Evolutionary conservation across 345 rosid species (phyloP).

Genomic region (Syzygium oleosum): DNA sequence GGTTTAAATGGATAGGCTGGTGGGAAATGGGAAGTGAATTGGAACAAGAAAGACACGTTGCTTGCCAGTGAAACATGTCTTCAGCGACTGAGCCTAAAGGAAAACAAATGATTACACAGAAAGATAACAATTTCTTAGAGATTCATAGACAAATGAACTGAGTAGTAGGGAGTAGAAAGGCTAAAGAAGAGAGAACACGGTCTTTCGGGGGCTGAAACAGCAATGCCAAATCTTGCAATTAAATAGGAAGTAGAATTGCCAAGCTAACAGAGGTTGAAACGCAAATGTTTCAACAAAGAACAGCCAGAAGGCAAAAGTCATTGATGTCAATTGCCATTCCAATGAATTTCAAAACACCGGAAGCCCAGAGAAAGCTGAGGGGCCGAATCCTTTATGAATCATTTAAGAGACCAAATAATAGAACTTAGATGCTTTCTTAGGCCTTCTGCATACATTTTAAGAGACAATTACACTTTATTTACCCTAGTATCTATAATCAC

Average conservation of each 20-base stretch:
- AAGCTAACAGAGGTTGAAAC: not conserved
- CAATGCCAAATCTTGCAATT: not conserved
- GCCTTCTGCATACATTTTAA: not conserved
- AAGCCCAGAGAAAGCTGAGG: not conserved
- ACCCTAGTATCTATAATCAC: not conserved
- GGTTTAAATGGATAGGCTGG: constrained; percentile 51
- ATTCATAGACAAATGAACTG: not conserved
- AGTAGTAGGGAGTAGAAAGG: not conserved
- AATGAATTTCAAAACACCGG: not conserved
- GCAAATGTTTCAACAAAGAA: not conserved
- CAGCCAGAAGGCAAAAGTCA: not conserved
- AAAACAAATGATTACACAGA: not conserved
- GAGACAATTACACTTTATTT: not conserved
- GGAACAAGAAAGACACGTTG: constrained; percentile 50
- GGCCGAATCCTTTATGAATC: not conserved
- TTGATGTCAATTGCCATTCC: not conserved
- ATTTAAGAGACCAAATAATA: not conserved
- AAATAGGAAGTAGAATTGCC: not conserved
- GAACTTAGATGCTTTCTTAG: not conserved
- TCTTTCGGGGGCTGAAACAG: not conserved
- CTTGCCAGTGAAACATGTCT: constrained; percentile 54
- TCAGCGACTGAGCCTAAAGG: constrained; percentile 40
- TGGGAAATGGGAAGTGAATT: constrained; percentile 30
- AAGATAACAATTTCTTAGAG: not conserved
- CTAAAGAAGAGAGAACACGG: not conserved